phyloP scores from a whole-genome alignment of 1,284 basidiomycete genomes.

The Puccinia novopanici region DNA sequence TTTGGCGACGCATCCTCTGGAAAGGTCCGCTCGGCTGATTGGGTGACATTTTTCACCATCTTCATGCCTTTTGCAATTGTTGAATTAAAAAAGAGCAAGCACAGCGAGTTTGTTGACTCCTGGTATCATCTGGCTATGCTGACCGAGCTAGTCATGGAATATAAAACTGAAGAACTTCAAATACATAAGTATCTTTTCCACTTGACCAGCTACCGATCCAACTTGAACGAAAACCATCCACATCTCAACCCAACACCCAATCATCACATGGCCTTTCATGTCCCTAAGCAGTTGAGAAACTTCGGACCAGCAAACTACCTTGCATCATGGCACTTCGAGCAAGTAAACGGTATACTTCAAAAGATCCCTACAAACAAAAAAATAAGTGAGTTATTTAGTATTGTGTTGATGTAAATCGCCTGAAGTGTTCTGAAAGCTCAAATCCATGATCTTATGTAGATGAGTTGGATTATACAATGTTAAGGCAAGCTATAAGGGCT shows the following conservation, averaged over 20 bases:
- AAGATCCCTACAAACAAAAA: constrained; percentile 43
- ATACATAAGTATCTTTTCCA: constrained; percentile 32
- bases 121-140: constrained; percentile 36
- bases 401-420: background rate
- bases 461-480: constrained; percentile 25
- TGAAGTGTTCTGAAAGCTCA: no score
- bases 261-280: constrained; percentile 34
- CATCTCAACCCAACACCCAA: constrained; percentile 21
- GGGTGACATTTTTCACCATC: no score
- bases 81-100: background rate
- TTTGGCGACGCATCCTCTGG: constrained; percentile 40
- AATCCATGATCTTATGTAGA: background rate
- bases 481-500: constrained; percentile 30
- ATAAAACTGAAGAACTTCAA: background rate
- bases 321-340: constrained; percentile 42
- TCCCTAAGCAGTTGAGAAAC: constrained; percentile 24
- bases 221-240: constrained; percentile 10
- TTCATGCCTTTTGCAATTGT: constrained; percentile 31
- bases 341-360: constrained; percentile 42
- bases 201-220: constrained; percentile 32
- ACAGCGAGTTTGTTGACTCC: constrained; percentile 16
- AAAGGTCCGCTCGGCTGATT: constrained; percentile 42
- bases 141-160: constrained; percentile 35
- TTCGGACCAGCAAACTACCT: constrained; percentile 39
- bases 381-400: background rate